Base-by-base conservation (phyloP, 192 early-diverging fungal species). In the Dissophora globulifera region DNA sequence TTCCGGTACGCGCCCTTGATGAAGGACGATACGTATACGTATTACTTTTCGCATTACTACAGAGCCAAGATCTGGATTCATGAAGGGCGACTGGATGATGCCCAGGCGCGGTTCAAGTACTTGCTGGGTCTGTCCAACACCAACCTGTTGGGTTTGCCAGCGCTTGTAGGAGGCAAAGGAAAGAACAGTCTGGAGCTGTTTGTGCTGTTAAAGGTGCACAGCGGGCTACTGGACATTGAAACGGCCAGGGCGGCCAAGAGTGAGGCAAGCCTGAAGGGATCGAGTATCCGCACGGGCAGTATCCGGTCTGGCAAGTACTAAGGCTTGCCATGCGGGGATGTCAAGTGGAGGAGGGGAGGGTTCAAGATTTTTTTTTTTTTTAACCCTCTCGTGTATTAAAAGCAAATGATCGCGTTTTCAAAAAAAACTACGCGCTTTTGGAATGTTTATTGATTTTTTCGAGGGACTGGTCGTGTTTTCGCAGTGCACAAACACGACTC, bases 171-270 rank as follows among this genome's bases (percentile, higher is more conserved):
- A 23, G 86, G 85, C 40, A 88, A 87, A 47, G 83, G 83, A 59
- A 88, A 86, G 56, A 90, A 92, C 78, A 86, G 85, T 72, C 65
- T 92, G 67, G 85, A 89, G 59, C 84, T 88, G 47, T 81, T 84
- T 57, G 62, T 90, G 5, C 62, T 87, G 62, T 81, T 92, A 47
- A 84, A 87, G 25, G 81, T 81, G 2, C 89, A 89, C 41, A 89
- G 88, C 31, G 81, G 80, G 9, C 27, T 83, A 19, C 32, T 67
- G 26, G 81, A 81, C 10, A 66, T 76, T 16, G 72, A 76, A 54
- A 67, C 72, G 16, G 64, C 64, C 17, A 57, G 58, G 22, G 58
- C 58, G 41, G 63, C 71, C n/a, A n/a, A n/a, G 7, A 42, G 41
- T 19, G 40, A 19, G 56, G 40, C 33, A 0, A 56, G 51, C 32